Evolutionary conservation across 2,329 filamentous ascomycete species (phyloP).

Genomic region (Fusarium lateritium): DNA sequence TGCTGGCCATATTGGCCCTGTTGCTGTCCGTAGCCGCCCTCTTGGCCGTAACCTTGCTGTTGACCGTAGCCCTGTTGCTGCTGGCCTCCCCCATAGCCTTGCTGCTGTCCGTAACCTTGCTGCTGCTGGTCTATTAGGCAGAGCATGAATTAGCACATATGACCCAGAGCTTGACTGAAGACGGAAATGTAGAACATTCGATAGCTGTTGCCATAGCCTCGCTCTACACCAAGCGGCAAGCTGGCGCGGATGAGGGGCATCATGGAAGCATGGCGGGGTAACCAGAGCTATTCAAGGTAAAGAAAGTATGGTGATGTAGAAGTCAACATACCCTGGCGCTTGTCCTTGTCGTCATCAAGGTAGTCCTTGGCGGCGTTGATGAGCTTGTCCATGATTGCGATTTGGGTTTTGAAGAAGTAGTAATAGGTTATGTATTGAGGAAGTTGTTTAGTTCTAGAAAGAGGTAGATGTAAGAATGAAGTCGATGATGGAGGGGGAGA

Average conservation of each 20-base stretch:
- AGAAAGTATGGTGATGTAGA: constrained; percentile 1
- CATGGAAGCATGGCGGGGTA: constrained; percentile 46
- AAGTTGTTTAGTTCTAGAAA: constrained; percentile 3
- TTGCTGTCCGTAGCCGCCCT: constrained; percentile 19
- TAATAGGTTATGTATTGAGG: not conserved
- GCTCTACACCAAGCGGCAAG: not conserved
- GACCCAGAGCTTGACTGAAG: not conserved
- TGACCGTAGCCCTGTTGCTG: constrained; percentile 28
- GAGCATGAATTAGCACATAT: constrained; percentile 14
- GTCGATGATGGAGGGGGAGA: constrained; percentile 24
- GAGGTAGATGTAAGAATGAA: constrained; percentile 10
- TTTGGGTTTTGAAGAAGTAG: not conserved
- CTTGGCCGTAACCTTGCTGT: constrained; percentile 7
- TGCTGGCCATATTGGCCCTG: constrained; percentile 37
- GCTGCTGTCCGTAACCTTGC: constrained; percentile 2
- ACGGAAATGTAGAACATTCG: not conserved
- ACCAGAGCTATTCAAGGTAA: constrained; percentile 6
- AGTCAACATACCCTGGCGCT: constrained; percentile 44
- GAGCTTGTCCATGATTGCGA: constrained; percentile 56
- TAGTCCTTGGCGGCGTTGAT: constrained; percentile 57
- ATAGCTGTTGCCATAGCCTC: not conserved
- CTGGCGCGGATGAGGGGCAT: constrained; percentile 28
- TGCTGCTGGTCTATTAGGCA: constrained; percentile 26
- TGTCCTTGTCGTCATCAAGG: constrained; percentile 52
- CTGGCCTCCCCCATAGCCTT: constrained; percentile 1